Evolutionary conservation across 2,329 filamentous ascomycete genomes (phyloP), one percentile per base, ranked within the genome.

Genomic region (Phialemonium atrogriseum): DNA sequence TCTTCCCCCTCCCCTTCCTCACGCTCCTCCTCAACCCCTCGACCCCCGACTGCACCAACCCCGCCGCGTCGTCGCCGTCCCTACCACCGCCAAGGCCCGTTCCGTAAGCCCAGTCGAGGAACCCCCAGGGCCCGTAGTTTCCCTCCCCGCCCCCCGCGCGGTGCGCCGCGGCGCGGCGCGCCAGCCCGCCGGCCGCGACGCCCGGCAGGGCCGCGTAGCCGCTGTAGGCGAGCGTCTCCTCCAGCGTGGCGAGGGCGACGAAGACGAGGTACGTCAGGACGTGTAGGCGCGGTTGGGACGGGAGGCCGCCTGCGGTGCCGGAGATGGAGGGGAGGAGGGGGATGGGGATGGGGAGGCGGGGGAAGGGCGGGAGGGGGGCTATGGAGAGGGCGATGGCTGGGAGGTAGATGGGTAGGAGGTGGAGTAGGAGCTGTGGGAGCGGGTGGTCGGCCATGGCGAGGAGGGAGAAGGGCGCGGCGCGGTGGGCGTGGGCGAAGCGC

Each of bases 221-320:
- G 0, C 75, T 82, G 55, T 74, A 75, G 17, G 76, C 62, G 28
- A 84, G 59, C 1, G 75, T 74, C 41, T 84, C 80, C 42, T 85
- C 77, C 1, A 77, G 47, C 3, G 78, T 81, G 39, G 71, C 69
- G 16, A 85, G 49, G 0, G 68, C 65, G 11, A 77, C 60, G 40
- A 84, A 71, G 9, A 83, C 46, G 34, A 84, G 68, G 57, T 80
- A 85, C 0, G 78, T 84, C n/a, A 86, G 62, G 4, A 85, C 65
- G 51, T 87, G 82, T 21, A 79, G 76, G 7, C 77, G 20, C n/a
- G n/a, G n/a, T n/a, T n/a, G n/a, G n/a, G n/a, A n/a, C n/a, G n/a
- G n/a, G n/a, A n/a, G n/a, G n/a, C n/a, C n/a, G n/a, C n/a, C n/a
- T n/a, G n/a, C n/a, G n/a, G 16, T 11, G 4, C 22, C 19, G 12